A percentile compares a stretch with the other conserved stretches of the same genome.
Evolutionary conservation across 306 rosid genomes (phyloP).

Genomic region (Argentina anserina): DNA sequence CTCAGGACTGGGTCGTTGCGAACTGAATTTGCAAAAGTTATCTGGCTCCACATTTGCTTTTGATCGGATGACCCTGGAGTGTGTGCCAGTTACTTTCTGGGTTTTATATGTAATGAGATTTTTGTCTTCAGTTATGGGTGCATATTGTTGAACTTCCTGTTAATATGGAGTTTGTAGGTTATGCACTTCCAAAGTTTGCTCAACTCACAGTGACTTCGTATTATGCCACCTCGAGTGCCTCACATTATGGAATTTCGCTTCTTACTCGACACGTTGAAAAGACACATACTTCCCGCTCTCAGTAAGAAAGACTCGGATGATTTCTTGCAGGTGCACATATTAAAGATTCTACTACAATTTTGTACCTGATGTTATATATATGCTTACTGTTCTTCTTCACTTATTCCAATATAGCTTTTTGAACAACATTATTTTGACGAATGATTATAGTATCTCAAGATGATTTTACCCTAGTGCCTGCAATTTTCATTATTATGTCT

Average conservation of each 20-base stretch:
- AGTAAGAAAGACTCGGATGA: slow-evolving; percentile 43
- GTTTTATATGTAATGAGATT: neutral
- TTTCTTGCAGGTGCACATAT: slow-evolving; percentile 31
- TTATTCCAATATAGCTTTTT: neutral
- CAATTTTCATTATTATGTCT: neutral
- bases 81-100: slow-evolving; percentile 1
- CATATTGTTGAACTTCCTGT: neutral
- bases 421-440: neutral
- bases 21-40: neutral
- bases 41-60: neutral
- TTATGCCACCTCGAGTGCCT: slow-evolving; percentile 85
- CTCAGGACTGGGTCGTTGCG: neutral
- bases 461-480: neutral
- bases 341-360: slow-evolving; percentile 35
- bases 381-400: slow-evolving; percentile 12
- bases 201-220: slow-evolving; percentile 85
- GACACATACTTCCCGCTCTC: slow-evolving; percentile 38
- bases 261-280: slow-evolving; percentile 85
- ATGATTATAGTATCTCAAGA: neutral
- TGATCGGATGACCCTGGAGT: neutral
- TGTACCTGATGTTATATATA: slow-evolving; percentile 24
- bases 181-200: slow-evolving; percentile 72
- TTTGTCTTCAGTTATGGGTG: neutral
- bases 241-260: slow-evolving; percentile 90
- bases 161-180: slow-evolving; percentile 43